phyloP scores from a whole-genome alignment of 2,329 filamentous ascomycete genomes.

The Ophiostoma australiae region DNA sequence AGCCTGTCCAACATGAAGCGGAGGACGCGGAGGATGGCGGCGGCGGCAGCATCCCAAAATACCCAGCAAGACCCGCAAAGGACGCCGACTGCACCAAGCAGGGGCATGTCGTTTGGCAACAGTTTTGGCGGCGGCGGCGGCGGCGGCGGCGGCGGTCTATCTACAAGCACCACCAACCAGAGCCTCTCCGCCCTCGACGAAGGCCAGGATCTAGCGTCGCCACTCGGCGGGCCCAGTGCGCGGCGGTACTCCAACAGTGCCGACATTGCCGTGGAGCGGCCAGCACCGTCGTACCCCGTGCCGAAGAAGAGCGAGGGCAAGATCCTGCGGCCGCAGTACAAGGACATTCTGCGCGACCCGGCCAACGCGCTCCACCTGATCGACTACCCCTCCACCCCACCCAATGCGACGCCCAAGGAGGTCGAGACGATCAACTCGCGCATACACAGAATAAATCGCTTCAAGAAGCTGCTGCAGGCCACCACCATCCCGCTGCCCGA shows the following conservation, averaged over 20 bases:
- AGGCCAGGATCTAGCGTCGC: conserved; percentile 34
- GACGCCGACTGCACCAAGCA: neutral
- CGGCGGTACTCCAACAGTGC: conserved; percentile 75
- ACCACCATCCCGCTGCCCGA: conserved; percentile 84
- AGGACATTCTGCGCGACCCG: conserved; percentile 84
- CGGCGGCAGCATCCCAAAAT: conserved; percentile 34
- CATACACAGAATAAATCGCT: conserved; percentile 95
- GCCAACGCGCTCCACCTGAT: conserved; percentile 95
- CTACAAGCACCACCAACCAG: conserved; percentile 4
- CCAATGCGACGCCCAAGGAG: conserved; percentile 74
- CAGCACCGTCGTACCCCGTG: conserved; percentile 75
- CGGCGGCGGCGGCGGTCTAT: conserved; percentile 25
- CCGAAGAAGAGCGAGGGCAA: conserved; percentile 89
- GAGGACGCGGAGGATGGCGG: conserved; percentile 53
- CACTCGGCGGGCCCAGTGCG: conserved; percentile 38
- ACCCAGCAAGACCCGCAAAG: conserved; percentile 24
- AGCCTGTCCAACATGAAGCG: conserved; percentile 88
- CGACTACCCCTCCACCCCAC: conserved; percentile 70
- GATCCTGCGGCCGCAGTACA: conserved; percentile 93
- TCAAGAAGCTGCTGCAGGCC: conserved; percentile 90
- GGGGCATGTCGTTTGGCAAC: neutral
- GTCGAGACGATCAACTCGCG: conserved; percentile 79
- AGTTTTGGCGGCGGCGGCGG: conserved; percentile 5
- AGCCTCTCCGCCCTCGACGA: conserved; percentile 30
- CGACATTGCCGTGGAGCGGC: conserved; percentile 89